Evolutionary conservation across 2,329 filamentous ascomycete species (phyloP).

Genomic region (Penicillium digitatum): DNA sequence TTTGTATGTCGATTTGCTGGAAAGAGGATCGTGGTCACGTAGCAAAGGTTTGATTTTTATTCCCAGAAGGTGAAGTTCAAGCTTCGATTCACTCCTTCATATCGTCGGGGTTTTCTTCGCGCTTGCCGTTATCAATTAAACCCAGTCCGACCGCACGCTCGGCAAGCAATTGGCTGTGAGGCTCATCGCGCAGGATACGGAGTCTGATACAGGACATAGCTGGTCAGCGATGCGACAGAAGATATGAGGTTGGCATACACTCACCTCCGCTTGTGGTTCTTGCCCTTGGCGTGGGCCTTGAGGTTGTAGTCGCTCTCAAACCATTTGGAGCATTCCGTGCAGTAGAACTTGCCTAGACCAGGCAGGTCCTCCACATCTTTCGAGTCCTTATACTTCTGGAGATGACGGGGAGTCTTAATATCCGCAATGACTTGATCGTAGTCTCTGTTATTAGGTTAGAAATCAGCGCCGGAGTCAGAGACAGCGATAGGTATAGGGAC

Average conservation of each 20-base stretch:
- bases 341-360: slow-evolving; percentile 80
- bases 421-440: slow-evolving; percentile 90
- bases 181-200: slow-evolving; percentile 75
- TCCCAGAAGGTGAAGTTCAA: background rate
- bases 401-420: slow-evolving; percentile 71
- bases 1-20: slow-evolving; percentile 9
- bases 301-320: slow-evolving; percentile 82
- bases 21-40: slow-evolving; percentile 12
- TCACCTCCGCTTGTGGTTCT: slow-evolving; percentile 87
- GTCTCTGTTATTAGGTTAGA: slow-evolving; percentile 58
- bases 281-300: slow-evolving; percentile 72
- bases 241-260: slow-evolving; percentile 1
- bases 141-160: slow-evolving; percentile 72
- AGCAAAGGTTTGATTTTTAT: slow-evolving; percentile 8
- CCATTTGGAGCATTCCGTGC: slow-evolving; percentile 91
- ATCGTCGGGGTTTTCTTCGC: slow-evolving; percentile 38
- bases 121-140: slow-evolving; percentile 60
- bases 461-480: background rate
- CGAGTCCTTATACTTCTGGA: slow-evolving; percentile 70
- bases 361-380: slow-evolving; percentile 85
- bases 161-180: slow-evolving; percentile 80
- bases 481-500: background rate
- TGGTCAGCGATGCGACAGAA: slow-evolving; percentile 9
- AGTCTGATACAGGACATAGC: slow-evolving; percentile 52
- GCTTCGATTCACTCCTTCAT: slow-evolving; percentile 37